These are phyloP conservation scores for Pythium folliculosum DNA, from an alignment of 352 stramenopile genomes.

Conservation along the genomic window DNA sequence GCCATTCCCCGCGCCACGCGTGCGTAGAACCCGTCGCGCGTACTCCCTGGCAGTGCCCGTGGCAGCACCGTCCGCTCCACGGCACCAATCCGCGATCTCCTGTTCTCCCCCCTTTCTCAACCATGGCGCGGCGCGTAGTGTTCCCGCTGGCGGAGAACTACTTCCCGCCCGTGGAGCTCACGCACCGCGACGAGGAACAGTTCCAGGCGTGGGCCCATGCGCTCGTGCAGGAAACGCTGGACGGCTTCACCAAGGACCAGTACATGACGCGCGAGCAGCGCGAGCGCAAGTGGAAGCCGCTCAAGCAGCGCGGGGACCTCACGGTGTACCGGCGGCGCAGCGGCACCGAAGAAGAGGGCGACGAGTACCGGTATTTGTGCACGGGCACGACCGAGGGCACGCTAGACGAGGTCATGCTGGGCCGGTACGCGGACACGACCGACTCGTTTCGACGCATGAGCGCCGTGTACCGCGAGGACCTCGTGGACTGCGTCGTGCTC, in stretches of 20 bases:
- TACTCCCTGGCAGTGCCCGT: no score
- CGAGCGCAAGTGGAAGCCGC: conserved; percentile 68
- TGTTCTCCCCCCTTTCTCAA: no score
- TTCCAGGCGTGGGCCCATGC: conserved; percentile 71
- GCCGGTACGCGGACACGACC: conserved; percentile 74
- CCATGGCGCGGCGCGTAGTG: conserved; percentile 28
- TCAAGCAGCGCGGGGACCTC: conserved; percentile 64
- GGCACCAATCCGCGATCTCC: no score
- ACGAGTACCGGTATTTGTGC: conserved; percentile 64
- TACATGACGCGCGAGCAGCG: conserved; percentile 60
- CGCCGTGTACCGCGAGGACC: conserved; percentile 73
- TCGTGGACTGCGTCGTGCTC: conserved; percentile 75
- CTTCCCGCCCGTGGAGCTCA: conserved; percentile 59
- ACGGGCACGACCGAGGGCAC: conserved; percentile 68
- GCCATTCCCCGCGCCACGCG: no score
- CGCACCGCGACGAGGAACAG: conserved; percentile 40
- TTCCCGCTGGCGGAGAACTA: conserved; percentile 67
- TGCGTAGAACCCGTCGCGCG: no score
- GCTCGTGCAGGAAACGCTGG: conserved; percentile 66
- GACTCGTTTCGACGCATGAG: conserved; percentile 68
- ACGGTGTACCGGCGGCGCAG: conserved; percentile 62
- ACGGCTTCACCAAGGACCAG: conserved; percentile 69
- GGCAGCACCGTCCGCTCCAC: no score
- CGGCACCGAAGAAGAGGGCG: conserved; percentile 38
- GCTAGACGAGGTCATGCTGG: conserved; percentile 75